A percentile compares a stretch with the other conserved stretches of the same genome.
phyloP scores from a whole-genome alignment of 345 rosid species.

The Punica granatum region DNA sequence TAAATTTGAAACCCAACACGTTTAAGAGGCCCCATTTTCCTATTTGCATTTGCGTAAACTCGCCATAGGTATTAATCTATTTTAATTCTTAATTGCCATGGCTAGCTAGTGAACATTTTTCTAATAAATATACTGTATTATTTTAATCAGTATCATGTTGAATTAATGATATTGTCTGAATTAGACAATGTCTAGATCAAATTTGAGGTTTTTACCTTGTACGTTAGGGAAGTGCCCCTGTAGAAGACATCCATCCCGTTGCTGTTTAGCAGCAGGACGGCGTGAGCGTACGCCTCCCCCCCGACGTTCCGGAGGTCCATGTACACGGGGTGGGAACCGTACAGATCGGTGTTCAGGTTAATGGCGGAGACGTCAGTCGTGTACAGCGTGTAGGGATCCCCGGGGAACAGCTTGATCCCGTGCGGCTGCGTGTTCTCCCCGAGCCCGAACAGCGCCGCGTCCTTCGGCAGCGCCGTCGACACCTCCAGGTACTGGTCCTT shows the following conservation, averaged over 20 bases:
- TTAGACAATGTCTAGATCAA: no score
- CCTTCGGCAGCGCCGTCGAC: constrained; percentile 72
- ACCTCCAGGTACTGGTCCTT: constrained; percentile 97
- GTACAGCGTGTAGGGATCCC: constrained; percentile 90
- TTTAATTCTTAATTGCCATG: no score
- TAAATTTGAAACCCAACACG: no score
- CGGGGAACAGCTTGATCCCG: constrained; percentile 81
- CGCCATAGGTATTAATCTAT: no score
- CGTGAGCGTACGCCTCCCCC: constrained; percentile 60
- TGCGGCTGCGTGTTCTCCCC: constrained; percentile 96
- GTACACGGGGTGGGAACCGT: constrained; percentile 90
- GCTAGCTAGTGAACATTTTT: no score
- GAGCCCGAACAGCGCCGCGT: constrained; percentile 80
- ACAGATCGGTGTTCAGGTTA: constrained; percentile 76
- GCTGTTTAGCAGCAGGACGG: constrained; percentile 75
- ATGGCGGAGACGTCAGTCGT: constrained; percentile 80
- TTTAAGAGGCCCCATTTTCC: no score
- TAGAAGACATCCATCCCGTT: constrained; percentile 98
- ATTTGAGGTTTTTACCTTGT: no score
- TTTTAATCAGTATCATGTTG: no score
- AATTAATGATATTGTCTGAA: no score
- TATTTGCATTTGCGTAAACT: no score
- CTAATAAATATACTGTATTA: no score
- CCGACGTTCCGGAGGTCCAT: constrained; percentile 90
- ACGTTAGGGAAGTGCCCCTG: constrained; percentile 72